Evolutionary conservation across 2,329 filamentous ascomycete genomes (phyloP).

Genomic region (Didymellaceae sp.): DNA sequence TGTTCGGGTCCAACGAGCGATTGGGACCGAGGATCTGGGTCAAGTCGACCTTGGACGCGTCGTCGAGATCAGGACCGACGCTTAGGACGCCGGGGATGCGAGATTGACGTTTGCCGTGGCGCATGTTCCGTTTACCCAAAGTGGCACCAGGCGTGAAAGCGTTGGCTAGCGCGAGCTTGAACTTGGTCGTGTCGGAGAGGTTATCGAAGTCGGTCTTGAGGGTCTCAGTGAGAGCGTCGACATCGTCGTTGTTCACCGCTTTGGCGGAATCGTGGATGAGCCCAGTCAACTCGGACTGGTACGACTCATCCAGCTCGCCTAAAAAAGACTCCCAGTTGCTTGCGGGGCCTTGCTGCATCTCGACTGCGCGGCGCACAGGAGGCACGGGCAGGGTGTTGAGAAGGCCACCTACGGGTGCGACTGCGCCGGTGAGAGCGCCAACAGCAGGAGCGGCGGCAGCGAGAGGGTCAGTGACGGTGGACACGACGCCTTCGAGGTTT

Average conservation of each 20-base stretch:
- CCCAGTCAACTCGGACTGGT: constrained; percentile 2
- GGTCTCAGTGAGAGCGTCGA: neutral
- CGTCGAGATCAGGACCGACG: constrained; percentile 8
- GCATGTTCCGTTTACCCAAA: constrained; percentile 3
- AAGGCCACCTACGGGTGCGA: neutral
- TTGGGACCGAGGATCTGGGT: neutral
- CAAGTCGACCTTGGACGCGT: constrained; percentile 3
- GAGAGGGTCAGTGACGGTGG: neutral
- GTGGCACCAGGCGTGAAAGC: too few species aligned
- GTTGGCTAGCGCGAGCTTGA: neutral
- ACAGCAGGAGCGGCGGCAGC: neutral
- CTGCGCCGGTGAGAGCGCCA: neutral
- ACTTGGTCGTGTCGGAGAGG: neutral
- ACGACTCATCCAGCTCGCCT: constrained; percentile 12
- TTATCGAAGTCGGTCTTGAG: constrained; percentile 1
- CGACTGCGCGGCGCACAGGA: neutral
- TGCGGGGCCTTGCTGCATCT: constrained; percentile 7
- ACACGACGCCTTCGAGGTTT: too few species aligned
- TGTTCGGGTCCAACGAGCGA: neutral
- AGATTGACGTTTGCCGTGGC: constrained; percentile 5
- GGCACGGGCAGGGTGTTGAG: neutral
- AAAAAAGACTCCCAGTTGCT: constrained; percentile 14
- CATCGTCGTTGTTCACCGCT: constrained; percentile 2
- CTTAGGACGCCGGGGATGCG: constrained; percentile 1
- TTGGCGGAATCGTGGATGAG: constrained; percentile 8